These are phyloP conservation scores for Isabelozyma heimii DNA, from an alignment of 805 yeast genomes.

Conservation along the genomic window DNA sequence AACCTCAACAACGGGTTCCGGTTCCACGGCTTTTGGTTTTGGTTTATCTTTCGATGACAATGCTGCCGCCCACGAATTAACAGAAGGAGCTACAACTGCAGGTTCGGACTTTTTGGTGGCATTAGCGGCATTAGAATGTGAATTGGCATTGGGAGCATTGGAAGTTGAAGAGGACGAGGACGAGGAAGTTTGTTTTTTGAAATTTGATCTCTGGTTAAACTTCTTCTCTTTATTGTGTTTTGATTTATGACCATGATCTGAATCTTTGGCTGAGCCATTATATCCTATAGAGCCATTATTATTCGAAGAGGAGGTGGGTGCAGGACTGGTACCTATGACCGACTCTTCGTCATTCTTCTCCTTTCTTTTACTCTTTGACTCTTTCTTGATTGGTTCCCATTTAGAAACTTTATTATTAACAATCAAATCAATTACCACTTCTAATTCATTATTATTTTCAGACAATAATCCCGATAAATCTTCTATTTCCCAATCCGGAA, in stretches of 20 bases:
- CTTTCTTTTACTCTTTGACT: conserved; percentile 48
- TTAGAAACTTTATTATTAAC: conserved; percentile 85
- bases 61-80: conserved; percentile 47
- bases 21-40: conserved; percentile 21
- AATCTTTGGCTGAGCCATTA: conserved; percentile 1
- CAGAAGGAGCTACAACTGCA: conserved; percentile 13
- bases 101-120: conserved; percentile 6
- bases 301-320: conserved; percentile 3
- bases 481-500: conserved; percentile 91
- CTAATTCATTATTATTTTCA: conserved; percentile 72
- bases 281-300: conserved; percentile 10
- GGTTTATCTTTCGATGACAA: conserved; percentile 33
- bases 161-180: conserved; percentile 20
- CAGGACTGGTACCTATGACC: conserved; percentile 3
- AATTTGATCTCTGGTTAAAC: conserved; percentile 8
- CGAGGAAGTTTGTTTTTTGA: conserved; percentile 12
- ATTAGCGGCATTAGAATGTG: conserved; percentile 27
- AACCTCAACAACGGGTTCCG: conserved; percentile 4
- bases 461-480: conserved; percentile 74
- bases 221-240: conserved; percentile 6
- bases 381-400: conserved; percentile 92
- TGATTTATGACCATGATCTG: conserved; percentile 9
- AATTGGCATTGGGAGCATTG: conserved; percentile 32
- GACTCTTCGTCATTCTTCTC: conserved; percentile 18
- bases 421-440: conserved; percentile 79